Conservation (phyloP, 495 filamentous ascomycete genomes). For the Xylaria telfairii region DNA sequence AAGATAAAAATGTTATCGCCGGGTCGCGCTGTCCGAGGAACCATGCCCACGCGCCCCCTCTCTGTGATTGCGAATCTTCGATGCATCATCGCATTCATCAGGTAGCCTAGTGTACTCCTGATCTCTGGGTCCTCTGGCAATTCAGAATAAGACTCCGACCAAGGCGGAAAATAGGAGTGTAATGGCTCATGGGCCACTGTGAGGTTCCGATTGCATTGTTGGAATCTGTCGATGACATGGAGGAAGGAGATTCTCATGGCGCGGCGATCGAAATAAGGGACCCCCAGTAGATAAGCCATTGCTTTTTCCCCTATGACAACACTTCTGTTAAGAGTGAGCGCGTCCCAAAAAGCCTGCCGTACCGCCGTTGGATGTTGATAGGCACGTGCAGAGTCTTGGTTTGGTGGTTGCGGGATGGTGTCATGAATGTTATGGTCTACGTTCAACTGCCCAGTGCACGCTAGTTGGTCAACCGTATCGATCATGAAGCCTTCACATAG, state of each 20-base stretch:
- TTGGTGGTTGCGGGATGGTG: neutral
- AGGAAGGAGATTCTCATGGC: neutral
- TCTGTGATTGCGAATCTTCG: neutral
- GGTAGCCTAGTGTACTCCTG: neutral
- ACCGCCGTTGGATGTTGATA: neutral
- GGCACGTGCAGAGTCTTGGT: neutral
- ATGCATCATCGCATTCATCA: neutral
- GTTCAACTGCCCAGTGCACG: neutral
- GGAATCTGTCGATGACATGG: neutral
- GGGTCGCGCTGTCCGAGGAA: neutral
- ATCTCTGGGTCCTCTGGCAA: neutral
- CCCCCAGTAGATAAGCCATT: neutral
- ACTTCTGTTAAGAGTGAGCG: neutral
- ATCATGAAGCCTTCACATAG: conserved; percentile 1
- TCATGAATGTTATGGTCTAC: neutral
- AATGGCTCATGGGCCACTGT: neutral
- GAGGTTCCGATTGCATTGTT: neutral
- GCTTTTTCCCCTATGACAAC: neutral
- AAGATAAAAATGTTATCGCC: neutral
- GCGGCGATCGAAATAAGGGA: neutral
- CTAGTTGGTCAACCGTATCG: neutral
- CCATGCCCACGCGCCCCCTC: neutral
- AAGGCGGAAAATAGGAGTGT: neutral
- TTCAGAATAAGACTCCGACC: neutral
- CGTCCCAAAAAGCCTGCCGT: neutral